Conservation (phyloP, 75 land plant species). For the Pinus taeda region DNA sequence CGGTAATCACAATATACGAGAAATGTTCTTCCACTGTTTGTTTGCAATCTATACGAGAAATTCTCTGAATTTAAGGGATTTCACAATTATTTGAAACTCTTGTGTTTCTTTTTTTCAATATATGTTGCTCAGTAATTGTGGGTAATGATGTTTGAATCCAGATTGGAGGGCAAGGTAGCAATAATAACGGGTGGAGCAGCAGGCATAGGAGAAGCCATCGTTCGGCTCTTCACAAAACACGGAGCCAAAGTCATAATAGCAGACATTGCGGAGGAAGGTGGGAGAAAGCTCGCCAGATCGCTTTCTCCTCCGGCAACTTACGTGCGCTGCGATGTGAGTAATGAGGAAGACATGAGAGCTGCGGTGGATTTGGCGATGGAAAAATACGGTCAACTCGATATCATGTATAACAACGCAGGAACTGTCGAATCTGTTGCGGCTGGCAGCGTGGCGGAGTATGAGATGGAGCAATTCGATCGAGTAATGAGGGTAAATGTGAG, state of each 20-base stretch:
- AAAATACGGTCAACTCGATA: constrained; percentile 41
- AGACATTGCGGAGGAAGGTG: constrained; percentile 24
- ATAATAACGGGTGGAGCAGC: constrained; percentile 62
- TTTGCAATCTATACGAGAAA: too few relatives aligned
- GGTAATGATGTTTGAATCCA: background rate
- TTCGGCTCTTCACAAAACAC: constrained; percentile 29
- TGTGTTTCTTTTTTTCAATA: too few relatives aligned
- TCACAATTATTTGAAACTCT: too few relatives aligned
- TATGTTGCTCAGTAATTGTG: too few relatives aligned
- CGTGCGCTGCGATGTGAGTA: constrained; percentile 49
- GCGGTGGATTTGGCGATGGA: constrained; percentile 45
- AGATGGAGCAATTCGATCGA: constrained; percentile 11
- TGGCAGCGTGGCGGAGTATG: constrained; percentile 13
- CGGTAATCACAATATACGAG: too few relatives aligned
- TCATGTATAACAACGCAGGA: constrained; percentile 81
- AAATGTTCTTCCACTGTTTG: too few relatives aligned
- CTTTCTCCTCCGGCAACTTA: constrained; percentile 41
- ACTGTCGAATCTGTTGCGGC: constrained; percentile 18
- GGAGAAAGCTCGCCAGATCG: constrained; percentile 20
- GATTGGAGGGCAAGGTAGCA: constrained; percentile 61
- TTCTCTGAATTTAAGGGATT: too few relatives aligned
- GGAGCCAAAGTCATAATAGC: constrained; percentile 53
- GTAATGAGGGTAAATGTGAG: constrained; percentile 32
- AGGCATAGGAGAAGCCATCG: constrained; percentile 53
- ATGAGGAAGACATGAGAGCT: constrained; percentile 33